phyloP scores from a whole-genome alignment of 352 stramenopile species.

The Phytopythium kandeliae region DNA sequence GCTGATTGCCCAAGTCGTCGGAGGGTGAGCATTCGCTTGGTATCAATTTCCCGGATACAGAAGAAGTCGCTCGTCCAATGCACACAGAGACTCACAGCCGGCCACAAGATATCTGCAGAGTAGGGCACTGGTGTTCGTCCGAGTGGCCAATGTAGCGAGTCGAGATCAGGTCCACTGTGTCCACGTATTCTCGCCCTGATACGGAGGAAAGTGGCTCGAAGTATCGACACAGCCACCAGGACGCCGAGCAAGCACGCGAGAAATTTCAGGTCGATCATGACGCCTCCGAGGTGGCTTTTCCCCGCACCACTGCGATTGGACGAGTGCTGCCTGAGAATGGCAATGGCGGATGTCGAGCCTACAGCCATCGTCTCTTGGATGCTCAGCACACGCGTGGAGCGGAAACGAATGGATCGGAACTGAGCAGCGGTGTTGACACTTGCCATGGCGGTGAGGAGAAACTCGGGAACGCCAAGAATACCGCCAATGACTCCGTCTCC shows the following conservation, averaged over 20 bases:
- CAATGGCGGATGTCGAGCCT: not conserved
- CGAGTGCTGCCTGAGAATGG: constrained; percentile 2
- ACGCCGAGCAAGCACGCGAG: constrained; percentile 14
- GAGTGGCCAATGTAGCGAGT: not conserved
- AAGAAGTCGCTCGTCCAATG: constrained; percentile 13
- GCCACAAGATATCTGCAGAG: constrained; percentile 9
- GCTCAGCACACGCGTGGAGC: constrained; percentile 10
- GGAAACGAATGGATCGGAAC: constrained; percentile 20
- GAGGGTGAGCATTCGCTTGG: not conserved
- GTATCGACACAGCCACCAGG: not conserved
- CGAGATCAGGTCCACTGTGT: not conserved
- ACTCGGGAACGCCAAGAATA: constrained; percentile 24
- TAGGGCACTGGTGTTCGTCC: constrained; percentile 8
- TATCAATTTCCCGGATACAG: constrained; percentile 4
- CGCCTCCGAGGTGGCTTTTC: constrained; percentile 15
- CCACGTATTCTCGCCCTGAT: not conserved
- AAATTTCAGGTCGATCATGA: constrained; percentile 28
- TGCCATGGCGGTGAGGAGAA: constrained; percentile 28
- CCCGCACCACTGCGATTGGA: constrained; percentile 11
- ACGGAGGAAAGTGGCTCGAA: not conserved
- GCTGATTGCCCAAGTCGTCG: not conserved
- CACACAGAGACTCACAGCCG: constrained; percentile 5
- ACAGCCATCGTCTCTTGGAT: not conserved
- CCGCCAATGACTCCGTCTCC: constrained; percentile 7
- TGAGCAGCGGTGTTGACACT: constrained; percentile 25